Conservation (phyloP, 768 basidiomycete species). For the Myochromella boudieri region DNA sequence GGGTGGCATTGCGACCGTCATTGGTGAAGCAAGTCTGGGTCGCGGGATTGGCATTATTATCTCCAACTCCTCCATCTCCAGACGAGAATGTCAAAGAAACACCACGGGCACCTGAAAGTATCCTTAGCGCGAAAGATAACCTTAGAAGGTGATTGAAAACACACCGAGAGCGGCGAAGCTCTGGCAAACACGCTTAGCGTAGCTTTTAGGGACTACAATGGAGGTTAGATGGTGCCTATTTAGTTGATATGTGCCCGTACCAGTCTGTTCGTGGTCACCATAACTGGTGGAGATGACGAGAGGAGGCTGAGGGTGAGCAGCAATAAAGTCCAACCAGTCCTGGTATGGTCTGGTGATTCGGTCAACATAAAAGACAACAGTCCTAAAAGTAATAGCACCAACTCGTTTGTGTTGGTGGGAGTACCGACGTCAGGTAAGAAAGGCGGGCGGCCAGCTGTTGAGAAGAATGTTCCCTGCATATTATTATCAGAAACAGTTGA, state of each 20-base stretch:
- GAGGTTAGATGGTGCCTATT: not conserved
- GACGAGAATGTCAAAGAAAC: conserved; percentile 61
- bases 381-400: not conserved
- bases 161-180: conserved; percentile 62
- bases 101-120: conserved; percentile 53
- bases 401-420: conserved; percentile 39
- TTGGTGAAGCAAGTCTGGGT: conserved; percentile 58
- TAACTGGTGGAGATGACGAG: conserved; percentile 69
- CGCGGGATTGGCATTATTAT: conserved; percentile 47
- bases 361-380: not conserved
- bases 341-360: conserved; percentile 26
- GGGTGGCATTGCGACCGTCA: conserved; percentile 48
- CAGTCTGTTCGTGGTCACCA: conserved; percentile 67
- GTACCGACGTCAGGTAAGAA: conserved; percentile 47
- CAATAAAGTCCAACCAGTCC: conserved; percentile 61
- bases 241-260: conserved; percentile 26
- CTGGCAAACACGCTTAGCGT: conserved; percentile 52
- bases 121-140: not conserved
- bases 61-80: conserved; percentile 69
- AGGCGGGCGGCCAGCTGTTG: conserved; percentile 62
- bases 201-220: conserved; percentile 48
- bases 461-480: conserved; percentile 50
- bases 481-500: not conserved
- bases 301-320: conserved; percentile 42
- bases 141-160: not conserved